phyloP scores from a whole-genome alignment of 345 rosid genomes.

The Clarkia xantiana region DNA sequence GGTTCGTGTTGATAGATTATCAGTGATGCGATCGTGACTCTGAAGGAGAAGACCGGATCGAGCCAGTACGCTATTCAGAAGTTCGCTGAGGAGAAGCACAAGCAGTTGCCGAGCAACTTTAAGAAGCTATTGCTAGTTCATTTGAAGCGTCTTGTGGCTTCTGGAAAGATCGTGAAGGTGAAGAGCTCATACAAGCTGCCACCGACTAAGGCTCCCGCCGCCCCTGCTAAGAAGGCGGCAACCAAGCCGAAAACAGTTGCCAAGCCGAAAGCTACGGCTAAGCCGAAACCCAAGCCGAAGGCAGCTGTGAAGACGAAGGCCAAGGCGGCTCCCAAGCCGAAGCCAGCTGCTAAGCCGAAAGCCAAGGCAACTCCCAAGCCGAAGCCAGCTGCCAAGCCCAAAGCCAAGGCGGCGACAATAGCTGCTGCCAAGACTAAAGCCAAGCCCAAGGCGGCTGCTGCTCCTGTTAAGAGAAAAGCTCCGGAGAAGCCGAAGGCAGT shows the following conservation, averaged over 20 bases:
- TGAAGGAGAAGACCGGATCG: conserved; percentile 82
- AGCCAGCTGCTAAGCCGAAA: conserved; percentile 11
- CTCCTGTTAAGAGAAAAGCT: conserved; percentile 1
- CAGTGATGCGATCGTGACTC: conserved; percentile 44
- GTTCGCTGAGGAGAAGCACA: conserved; percentile 70
- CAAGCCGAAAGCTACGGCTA: conserved; percentile 14
- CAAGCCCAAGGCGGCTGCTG: not conserved
- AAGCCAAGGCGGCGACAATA: conserved; percentile 1
- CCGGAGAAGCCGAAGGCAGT: conserved; percentile 27
- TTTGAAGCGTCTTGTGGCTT: conserved; percentile 55
- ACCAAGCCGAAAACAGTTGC: not conserved
- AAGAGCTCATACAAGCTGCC: conserved; percentile 67
- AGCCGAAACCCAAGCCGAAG: conserved; percentile 4
- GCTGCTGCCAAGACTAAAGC: not conserved
- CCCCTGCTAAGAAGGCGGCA: conserved; percentile 1
- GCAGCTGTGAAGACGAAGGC: not conserved
- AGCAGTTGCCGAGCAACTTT: conserved; percentile 41
- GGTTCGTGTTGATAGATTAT: conserved; percentile 36
- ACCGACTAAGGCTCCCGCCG: conserved; percentile 21
- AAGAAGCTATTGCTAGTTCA: conserved; percentile 47
- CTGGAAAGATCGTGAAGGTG: conserved; percentile 57
- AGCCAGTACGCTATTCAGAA: conserved; percentile 82
- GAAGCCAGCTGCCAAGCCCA: conserved; percentile 31
- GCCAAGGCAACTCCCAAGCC: conserved; percentile 9
- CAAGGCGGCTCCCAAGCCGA: conserved; percentile 18